Evolutionary conservation across 1,139 yeast species (phyloP).

Genomic region (Protomyces gravidus): DNA sequence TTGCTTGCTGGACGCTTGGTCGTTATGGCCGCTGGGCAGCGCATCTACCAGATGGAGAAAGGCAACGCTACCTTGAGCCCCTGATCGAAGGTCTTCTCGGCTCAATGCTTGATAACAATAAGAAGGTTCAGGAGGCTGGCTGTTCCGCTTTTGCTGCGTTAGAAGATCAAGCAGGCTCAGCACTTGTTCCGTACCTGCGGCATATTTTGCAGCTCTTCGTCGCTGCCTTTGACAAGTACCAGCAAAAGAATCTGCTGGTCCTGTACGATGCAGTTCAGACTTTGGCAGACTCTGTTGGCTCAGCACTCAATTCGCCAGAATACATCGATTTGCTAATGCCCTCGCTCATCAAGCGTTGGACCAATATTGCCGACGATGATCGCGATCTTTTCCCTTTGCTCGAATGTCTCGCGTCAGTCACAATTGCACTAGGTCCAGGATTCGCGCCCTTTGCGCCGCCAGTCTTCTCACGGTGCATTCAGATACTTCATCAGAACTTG

Average conservation of each 20-base stretch:
- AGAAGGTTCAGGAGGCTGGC: constrained; percentile 92
- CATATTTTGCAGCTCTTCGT: constrained; percentile 67
- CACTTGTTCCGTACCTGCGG: constrained; percentile 56
- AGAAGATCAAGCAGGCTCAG: constrained; percentile 67
- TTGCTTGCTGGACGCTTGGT: constrained; percentile 91
- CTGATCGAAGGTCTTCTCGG: constrained; percentile 56
- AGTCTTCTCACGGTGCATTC: constrained; percentile 74
- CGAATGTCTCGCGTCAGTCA: constrained; percentile 87
- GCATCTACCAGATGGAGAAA: constrained; percentile 47
- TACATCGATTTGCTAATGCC: constrained; percentile 65
- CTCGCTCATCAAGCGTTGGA: constrained; percentile 79
- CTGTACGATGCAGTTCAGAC: constrained; percentile 92
- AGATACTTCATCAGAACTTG: constrained; percentile 64
- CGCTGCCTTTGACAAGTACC: constrained; percentile 69
- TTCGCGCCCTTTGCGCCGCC: constrained; percentile 89
- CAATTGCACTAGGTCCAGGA: constrained; percentile 75
- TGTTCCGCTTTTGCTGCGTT: constrained; percentile 81
- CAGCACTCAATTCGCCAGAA: constrained; percentile 42
- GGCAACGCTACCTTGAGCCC: constrained; percentile 66
- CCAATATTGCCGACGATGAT: constrained; percentile 65
- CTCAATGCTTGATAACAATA: constrained; percentile 60
- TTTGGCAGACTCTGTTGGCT: constrained; percentile 70
- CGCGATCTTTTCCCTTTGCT: constrained; percentile 83
- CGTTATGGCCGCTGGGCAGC: constrained; percentile 77
- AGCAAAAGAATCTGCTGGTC: constrained; percentile 72